These are phyloP conservation scores for Amphicarpaea edgeworthii DNA, from an alignment of 306 rosid species.

Conservation along the genomic window DNA sequence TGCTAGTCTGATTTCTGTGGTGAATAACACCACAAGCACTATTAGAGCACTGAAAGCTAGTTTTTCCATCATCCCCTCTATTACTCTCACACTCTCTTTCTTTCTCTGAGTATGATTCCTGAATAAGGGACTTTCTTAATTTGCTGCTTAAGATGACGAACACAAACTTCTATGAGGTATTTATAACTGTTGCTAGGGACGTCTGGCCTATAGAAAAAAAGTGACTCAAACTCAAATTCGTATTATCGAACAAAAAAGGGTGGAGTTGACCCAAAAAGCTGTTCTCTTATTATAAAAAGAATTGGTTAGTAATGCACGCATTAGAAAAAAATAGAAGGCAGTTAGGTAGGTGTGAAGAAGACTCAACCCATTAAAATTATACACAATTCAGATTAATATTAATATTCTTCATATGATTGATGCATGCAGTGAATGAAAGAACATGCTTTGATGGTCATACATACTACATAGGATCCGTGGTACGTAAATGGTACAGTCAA, in stretches of 20 bases:
- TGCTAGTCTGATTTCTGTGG: constrained; percentile 47
- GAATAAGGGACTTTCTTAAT: constrained; percentile 29
- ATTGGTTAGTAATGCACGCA: background rate
- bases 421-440: constrained; percentile 34
- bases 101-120: constrained; percentile 4
- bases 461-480: constrained; percentile 53
- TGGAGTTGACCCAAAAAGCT: constrained; percentile 39
- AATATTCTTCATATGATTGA: constrained; percentile 1
- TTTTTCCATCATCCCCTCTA: constrained; percentile 51
- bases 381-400: background rate
- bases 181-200: constrained; percentile 50
- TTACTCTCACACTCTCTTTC: background rate
- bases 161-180: constrained; percentile 20
- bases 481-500: constrained; percentile 49
- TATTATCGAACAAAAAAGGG: background rate
- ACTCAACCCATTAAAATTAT: constrained; percentile 33
- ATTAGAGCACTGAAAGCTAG: constrained; percentile 30
- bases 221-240: constrained; percentile 2
- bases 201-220: constrained; percentile 23
- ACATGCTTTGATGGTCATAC: constrained; percentile 35
- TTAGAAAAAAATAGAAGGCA: constrained; percentile 5
- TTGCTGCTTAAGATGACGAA: constrained; percentile 40
- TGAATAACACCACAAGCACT: constrained; percentile 43
- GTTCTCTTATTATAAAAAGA: constrained; percentile 7
- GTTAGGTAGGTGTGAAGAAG: constrained; percentile 22